Evolutionary conservation across 768 basidiomycete species (phyloP).

Genomic region (Gloeopeniophorella convolvens): DNA sequence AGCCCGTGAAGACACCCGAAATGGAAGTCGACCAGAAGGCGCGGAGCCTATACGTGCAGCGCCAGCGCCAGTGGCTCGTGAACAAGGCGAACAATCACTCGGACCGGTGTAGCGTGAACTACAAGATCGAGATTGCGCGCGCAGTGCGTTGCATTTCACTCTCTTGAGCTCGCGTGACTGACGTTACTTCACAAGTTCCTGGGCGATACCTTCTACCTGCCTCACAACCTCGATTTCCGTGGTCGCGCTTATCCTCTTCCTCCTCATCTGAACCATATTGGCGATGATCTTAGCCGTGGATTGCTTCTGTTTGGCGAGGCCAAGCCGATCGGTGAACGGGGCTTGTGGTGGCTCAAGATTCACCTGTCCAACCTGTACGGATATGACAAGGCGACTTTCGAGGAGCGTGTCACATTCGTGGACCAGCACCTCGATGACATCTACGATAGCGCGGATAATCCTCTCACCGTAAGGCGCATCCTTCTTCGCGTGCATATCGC

Average conservation of each 20-base stretch:
- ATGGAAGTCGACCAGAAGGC: constrained; percentile 47
- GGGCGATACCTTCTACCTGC: constrained; percentile 82
- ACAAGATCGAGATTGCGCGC: constrained; percentile 93
- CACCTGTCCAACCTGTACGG: constrained; percentile 92
- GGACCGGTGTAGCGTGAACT: constrained; percentile 88
- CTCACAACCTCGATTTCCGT: constrained; percentile 96
- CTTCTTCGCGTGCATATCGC: background rate
- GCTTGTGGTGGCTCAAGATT: constrained; percentile 92
- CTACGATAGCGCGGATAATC: constrained; percentile 75
- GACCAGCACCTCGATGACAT: constrained; percentile 68
- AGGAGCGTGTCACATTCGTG: constrained; percentile 81
- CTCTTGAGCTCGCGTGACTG: background rate
- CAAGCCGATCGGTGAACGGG: constrained; percentile 75
- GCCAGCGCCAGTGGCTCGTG: constrained; percentile 49
- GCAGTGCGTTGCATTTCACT: constrained; percentile 48
- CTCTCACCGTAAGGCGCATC: constrained; percentile 52
- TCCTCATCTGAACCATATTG: constrained; percentile 91
- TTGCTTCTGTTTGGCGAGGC: constrained; percentile 76
- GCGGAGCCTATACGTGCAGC: constrained; percentile 47
- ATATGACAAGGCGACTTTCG: constrained; percentile 90
- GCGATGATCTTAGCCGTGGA: constrained; percentile 88
- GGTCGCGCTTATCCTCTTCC: constrained; percentile 97
- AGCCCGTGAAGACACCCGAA: constrained; percentile 50
- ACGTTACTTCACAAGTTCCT: constrained; percentile 52
- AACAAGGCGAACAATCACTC: constrained; percentile 79